Evolutionary conservation across 148 eudicot genomes (phyloP), one percentile per base, ranked within the genome.

Genomic region (Nepenthes gracilis): DNA sequence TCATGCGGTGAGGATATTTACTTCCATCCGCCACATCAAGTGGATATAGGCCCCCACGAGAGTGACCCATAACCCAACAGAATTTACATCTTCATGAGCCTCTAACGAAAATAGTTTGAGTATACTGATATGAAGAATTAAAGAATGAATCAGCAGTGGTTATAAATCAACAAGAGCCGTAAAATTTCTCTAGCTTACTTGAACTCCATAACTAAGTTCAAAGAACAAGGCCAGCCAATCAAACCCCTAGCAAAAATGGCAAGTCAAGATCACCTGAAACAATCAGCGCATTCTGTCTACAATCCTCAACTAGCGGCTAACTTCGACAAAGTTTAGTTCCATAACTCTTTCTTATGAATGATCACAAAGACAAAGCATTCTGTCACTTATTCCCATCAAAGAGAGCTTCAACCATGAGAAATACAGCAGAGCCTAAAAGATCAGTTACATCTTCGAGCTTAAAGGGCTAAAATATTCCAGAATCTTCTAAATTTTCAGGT

Each of bases 61-160:
- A n/a, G n/a, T n/a, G n/a, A n/a, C n/a, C n/a, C n/a, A n/a, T n/a
- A n/a, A n/a, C n/a, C n/a, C n/a, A n/a, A n/a, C n/a, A n/a, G n/a
- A n/a, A n/a, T n/a, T 80, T 67, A 82, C 90, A 88, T 81, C 62
- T 69, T 72, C 63, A 58, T 60, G 54, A 69, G 68, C 55, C 66
- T 45, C 36, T 40, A 59, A 64, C 43, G 61, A 73, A 69, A 52
- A 37, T 53, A 38, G 35, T 37, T 34, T 11, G 15, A 59, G 36
- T 67, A 47, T 66, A 47, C 54, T 64, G 2, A 60, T 68, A 69
- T 11, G 68, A 81, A 60, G 72, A 78, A 79, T 74, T 75, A 80
- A 83, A 79, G 80, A 91, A 85, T 83, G 60, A 59, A 60, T 73
- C 15, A 66, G 82, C 43, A 35, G 66, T 68, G 72, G 73, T 71